These are phyloP conservation scores for Zymoseptoria ardabiliae DNA, from an alignment of 2,329 filamentous ascomycete genomes.

Conservation along the genomic window DNA sequence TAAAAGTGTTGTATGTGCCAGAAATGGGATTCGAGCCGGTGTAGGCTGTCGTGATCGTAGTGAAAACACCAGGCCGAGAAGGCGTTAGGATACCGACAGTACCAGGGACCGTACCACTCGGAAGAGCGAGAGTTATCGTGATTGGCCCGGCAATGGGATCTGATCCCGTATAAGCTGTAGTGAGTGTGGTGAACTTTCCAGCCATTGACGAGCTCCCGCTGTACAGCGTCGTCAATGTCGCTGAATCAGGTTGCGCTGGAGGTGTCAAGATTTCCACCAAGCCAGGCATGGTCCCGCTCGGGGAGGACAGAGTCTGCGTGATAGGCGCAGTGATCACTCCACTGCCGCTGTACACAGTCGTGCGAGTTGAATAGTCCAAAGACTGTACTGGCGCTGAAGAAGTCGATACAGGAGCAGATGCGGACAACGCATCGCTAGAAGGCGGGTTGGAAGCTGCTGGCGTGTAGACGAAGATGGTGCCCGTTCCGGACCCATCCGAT, in stretches of 20 bases:
- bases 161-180: neutral
- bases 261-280: neutral
- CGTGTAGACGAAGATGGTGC: no score
- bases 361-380: neutral
- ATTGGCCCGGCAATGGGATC: neutral
- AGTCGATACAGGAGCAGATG: no score
- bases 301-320: neutral
- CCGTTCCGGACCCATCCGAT: no score
- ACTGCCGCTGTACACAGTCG: neutral
- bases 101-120: neutral
- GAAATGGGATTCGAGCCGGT: neutral
- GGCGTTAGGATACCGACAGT: neutral
- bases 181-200: neutral
- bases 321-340: neutral
- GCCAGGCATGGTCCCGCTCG: neutral
- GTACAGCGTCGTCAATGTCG: neutral
- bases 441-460: no score
- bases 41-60: neutral
- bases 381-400: neutral
- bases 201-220: neutral
- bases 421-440: no score
- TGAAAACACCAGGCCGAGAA: neutral
- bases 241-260: neutral
- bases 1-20: neutral
- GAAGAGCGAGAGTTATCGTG: neutral